Percentiles rank a stretch among this genome's conserved stretches.
These are phyloP conservation scores for Asparagopsis taxiformis DNA, from an alignment of 31 red algal species.

Conservation along the genomic window DNA sequence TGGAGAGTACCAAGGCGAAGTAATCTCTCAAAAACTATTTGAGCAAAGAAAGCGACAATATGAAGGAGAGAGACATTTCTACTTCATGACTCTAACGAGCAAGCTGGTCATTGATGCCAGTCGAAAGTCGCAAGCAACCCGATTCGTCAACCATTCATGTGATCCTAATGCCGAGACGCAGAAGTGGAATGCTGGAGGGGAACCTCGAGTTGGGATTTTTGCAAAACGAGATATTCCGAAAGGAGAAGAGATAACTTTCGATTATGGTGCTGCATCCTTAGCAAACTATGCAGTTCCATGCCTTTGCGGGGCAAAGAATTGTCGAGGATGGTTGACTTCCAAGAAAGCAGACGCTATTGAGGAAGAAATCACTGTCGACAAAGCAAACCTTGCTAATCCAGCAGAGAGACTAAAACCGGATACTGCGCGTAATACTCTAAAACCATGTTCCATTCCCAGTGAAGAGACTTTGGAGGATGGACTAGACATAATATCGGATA, in stretches of 20 bases:
- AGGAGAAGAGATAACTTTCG: constrained; percentile 85
- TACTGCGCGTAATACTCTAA: too few species aligned
- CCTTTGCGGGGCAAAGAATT: constrained; percentile 50
- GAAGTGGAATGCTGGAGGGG: constrained; percentile 93
- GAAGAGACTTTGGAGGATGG: too few species aligned
- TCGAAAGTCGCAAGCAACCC: constrained; percentile 67
- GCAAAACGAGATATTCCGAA: constrained; percentile 52
- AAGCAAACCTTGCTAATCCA: background rate
- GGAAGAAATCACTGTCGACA: background rate
- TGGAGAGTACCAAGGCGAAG: constrained; percentile 94
- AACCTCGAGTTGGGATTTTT: constrained; percentile 90
- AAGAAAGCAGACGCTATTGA: background rate
- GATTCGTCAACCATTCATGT: constrained; percentile 95
- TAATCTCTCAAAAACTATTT: constrained; percentile 70
- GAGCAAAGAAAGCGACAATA: constrained; percentile 72
- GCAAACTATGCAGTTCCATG: constrained; percentile 49
- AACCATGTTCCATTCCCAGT: too few species aligned
- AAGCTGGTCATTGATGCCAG: constrained; percentile 88
- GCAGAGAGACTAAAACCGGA: background rate
- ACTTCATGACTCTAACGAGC: constrained; percentile 92
- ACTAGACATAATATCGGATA: too few species aligned
- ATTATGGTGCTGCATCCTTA: constrained; percentile 68
- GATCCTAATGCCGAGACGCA: constrained; percentile 87
- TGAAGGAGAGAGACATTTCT: constrained; percentile 81
- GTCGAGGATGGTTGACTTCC: constrained; percentile 46